Evolutionary conservation across 495 filamentous ascomycete genomes (phyloP).

Genomic region (Trichoderma virens): DNA sequence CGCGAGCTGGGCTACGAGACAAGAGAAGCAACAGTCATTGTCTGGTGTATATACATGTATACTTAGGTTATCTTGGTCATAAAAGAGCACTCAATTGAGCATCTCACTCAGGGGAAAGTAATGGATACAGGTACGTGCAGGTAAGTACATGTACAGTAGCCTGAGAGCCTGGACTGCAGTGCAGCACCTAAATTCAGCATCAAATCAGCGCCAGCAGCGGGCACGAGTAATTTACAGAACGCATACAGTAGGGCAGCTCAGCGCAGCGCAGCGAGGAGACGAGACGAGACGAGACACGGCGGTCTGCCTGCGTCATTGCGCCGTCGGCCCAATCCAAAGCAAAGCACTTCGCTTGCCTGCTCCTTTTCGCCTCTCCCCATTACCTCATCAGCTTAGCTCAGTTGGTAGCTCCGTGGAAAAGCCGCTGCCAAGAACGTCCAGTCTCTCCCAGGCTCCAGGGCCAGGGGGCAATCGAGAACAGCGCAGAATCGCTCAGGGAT

Average conservation of each 20-base stretch:
- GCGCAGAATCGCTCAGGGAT: not conserved
- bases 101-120: no score
- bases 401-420: conserved; percentile 4
- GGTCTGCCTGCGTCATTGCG: not conserved
- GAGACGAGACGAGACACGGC: not conserved
- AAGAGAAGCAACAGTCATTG: no score
- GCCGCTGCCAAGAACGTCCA: conserved; percentile 4
- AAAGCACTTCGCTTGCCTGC: no score
- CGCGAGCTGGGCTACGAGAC: not conserved
- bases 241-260: not conserved
- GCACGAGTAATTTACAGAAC: conserved; percentile 1
- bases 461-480: not conserved
- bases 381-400: conserved; percentile 6
- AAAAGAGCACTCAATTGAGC: no score
- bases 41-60: no score
- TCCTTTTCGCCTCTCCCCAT: not conserved
- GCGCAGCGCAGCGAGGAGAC: not conserved
- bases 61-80: no score
- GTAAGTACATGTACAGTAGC: no score
- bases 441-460: not conserved
- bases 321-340: not conserved
- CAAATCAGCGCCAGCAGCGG: not conserved
- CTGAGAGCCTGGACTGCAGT: no score
- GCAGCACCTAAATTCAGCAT: not conserved
- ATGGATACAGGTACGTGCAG: no score